Conservation (phyloP, 768 basidiomycete genomes). For the Dioszegia aurantiaca region DNA sequence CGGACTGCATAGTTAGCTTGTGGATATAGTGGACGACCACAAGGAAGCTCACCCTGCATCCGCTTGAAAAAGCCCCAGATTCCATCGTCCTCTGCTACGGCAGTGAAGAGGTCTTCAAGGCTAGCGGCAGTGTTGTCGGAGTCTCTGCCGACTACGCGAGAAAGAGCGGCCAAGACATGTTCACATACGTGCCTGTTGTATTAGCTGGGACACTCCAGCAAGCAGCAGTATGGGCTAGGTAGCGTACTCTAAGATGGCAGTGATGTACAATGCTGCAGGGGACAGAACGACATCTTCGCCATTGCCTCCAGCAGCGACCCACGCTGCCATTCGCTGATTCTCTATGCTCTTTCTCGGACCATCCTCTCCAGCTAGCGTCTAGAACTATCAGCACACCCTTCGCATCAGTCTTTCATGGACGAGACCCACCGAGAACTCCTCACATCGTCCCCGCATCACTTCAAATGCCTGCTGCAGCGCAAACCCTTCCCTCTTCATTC, state of each 20-base stretch:
- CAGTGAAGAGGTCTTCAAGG: constrained; percentile 76
- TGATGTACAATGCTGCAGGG: constrained; percentile 83
- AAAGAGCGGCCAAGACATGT: constrained; percentile 78
- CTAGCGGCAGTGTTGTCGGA: constrained; percentile 74
- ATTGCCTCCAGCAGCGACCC: constrained; percentile 64
- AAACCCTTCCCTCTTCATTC: constrained; percentile 33
- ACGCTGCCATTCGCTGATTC: constrained; percentile 64
- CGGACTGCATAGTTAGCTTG: constrained; percentile 12
- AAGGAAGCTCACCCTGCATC: constrained; percentile 69
- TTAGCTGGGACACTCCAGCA: not conserved
- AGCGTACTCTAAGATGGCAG: constrained; percentile 85
- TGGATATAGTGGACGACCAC: not conserved
- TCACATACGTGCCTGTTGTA: constrained; percentile 55
- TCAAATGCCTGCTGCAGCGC: constrained; percentile 57
- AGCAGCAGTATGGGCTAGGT: not conserved
- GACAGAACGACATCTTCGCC: constrained; percentile 58
- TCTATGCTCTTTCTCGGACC: constrained; percentile 78
- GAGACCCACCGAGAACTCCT: constrained; percentile 44
- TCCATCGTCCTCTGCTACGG: constrained; percentile 83
- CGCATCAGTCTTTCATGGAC: constrained; percentile 38
- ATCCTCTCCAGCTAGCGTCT: constrained; percentile 86
- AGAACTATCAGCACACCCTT: constrained; percentile 72
- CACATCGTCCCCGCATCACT: constrained; percentile 61
- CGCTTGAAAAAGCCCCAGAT: constrained; percentile 79
- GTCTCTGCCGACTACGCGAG: constrained; percentile 78